Conservation (phyloP, 2,329 filamentous ascomycete species). For the Penicillium digitatum region DNA sequence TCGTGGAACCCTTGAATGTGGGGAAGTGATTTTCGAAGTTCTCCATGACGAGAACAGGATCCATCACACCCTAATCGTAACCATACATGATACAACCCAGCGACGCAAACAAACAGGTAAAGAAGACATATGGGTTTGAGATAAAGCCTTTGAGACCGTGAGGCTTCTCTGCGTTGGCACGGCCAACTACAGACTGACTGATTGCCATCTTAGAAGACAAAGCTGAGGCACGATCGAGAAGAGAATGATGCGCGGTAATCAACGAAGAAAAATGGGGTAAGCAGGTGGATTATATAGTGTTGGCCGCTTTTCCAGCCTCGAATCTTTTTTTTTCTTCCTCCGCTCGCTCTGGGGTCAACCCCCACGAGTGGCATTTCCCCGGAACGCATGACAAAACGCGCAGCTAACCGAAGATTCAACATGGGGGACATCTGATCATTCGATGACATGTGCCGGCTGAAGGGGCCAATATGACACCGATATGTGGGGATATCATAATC, state of each 20-base stretch:
- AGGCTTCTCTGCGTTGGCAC: constrained; percentile 37
- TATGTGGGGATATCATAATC: constrained; percentile 9
- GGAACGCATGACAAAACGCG: neutral
- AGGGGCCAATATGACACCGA: constrained; percentile 4
- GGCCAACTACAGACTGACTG: constrained; percentile 40
- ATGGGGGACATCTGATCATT: neutral
- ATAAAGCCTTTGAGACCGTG: constrained; percentile 41
- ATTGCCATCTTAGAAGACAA: constrained; percentile 19
- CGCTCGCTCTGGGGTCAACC: constrained; percentile 4
- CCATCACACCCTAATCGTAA: constrained; percentile 38
- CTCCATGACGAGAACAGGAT: constrained; percentile 36
- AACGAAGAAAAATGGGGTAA: neutral
- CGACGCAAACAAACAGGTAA: constrained; percentile 37
- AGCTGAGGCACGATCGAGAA: neutral
- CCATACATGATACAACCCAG: constrained; percentile 36
- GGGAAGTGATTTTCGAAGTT: constrained; percentile 38
- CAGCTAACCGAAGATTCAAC: constrained; percentile 1
- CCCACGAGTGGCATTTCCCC: constrained; percentile 4
- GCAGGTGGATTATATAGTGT: constrained; percentile 8
- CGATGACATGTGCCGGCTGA: constrained; percentile 8
- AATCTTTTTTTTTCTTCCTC: neutral
- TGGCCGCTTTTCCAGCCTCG: neutral
- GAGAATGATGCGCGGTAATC: neutral
- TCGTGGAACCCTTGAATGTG: constrained; percentile 27
- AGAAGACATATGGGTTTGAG: constrained; percentile 42